Evolutionary conservation across 1,139 yeast genomes (phyloP).

Genomic region (Blastobotrys proliferans): DNA sequence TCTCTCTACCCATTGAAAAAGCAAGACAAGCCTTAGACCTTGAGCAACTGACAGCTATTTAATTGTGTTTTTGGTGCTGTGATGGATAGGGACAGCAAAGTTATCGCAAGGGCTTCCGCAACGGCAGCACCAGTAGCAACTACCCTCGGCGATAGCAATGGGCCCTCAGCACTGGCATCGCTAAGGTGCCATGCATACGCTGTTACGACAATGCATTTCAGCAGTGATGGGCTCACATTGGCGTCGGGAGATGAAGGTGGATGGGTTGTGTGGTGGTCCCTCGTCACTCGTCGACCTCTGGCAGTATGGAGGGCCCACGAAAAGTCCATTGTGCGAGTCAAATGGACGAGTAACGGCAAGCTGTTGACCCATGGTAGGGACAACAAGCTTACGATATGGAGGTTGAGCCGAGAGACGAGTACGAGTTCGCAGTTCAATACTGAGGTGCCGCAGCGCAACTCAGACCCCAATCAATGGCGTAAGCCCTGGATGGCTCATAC

Average conservation of each 20-base stretch:
- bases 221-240: slow-evolving; percentile 15
- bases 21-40: too few relatives aligned
- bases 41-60: too few relatives aligned
- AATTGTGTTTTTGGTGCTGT: too few relatives aligned
- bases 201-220: background rate
- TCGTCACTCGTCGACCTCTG: slow-evolving; percentile 35
- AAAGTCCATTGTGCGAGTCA: slow-evolving; percentile 30
- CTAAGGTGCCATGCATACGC: slow-evolving; percentile 4
- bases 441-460: slow-evolving; percentile 18
- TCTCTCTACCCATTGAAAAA: too few relatives aligned
- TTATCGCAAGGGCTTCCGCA: too few relatives aligned
- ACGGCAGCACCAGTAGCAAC: too few relatives aligned
- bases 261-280: slow-evolving; percentile 38
- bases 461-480: slow-evolving; percentile 22
- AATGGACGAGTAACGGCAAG: slow-evolving; percentile 21
- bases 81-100: too few relatives aligned
- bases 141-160: background rate
- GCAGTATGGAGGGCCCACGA: slow-evolving; percentile 36
- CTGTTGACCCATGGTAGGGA: slow-evolving; percentile 41
- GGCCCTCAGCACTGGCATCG: slow-evolving; percentile 3
- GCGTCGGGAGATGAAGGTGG: slow-evolving; percentile 40
- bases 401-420: slow-evolving; percentile 13
- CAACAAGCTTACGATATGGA: slow-evolving; percentile 33
- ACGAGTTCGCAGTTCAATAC: slow-evolving; percentile 12
- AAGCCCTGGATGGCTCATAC: slow-evolving; percentile 35